phyloP scores from a whole-genome alignment of 495 filamentous ascomycete species.

The Lophium mytilinum region DNA sequence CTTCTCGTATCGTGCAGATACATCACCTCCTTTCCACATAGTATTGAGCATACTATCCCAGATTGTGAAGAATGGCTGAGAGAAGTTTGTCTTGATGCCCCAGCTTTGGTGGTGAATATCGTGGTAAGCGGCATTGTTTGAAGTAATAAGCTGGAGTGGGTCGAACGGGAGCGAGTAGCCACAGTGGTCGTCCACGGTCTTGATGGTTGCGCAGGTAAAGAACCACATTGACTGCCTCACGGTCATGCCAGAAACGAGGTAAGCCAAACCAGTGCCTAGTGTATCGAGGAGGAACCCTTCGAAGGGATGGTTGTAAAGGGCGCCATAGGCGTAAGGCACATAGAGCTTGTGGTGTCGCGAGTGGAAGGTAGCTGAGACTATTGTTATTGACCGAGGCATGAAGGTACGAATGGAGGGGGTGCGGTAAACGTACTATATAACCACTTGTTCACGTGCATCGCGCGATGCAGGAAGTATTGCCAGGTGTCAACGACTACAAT shows the following conservation, averaged over 20 bases:
- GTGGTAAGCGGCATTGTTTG: constrained; percentile 92
- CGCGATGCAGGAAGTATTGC: constrained; percentile 93
- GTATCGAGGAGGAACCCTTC: constrained; percentile 94
- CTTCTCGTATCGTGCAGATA: constrained; percentile 41
- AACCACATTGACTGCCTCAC: constrained; percentile 75
- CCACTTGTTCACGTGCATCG: constrained; percentile 93
- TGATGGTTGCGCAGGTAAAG: constrained; percentile 77
- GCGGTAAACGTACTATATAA: constrained; percentile 69
- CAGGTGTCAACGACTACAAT: constrained; percentile 79
- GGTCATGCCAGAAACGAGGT: constrained; percentile 67
- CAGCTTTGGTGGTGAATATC: constrained; percentile 98
- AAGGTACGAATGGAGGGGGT: constrained; percentile 11
- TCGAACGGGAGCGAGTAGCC: constrained; percentile 94
- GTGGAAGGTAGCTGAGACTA: constrained; percentile 65
- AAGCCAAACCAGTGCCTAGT: constrained; percentile 70
- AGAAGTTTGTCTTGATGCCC: constrained; percentile 81
- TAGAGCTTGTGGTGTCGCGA: constrained; percentile 92
- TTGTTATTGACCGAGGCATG: constrained; percentile 13
- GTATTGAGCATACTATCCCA: constrained; percentile 71
- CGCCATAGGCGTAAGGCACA: constrained; percentile 94
- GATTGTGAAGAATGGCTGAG: constrained; percentile 80
- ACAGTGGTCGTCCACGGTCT: constrained; percentile 96
- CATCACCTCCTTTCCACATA: constrained; percentile 60
- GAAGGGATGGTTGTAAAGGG: constrained; percentile 89
- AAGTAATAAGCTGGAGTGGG: constrained; percentile 79